phyloP scores from a whole-genome alignment of 352 stramenopile species.

The Pythium oligandrum region DNA sequence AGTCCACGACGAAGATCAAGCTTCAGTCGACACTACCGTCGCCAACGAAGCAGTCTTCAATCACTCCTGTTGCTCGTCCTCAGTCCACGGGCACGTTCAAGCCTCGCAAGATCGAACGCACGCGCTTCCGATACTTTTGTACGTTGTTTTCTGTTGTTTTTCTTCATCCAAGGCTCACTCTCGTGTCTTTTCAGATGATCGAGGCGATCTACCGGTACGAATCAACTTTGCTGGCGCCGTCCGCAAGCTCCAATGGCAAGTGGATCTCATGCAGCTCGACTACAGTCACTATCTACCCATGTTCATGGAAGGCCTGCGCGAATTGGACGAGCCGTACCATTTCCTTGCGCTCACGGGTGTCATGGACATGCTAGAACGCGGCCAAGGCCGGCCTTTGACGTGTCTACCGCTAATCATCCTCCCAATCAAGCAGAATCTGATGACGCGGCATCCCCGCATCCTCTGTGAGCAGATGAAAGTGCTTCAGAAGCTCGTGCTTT shows the following conservation, averaged over 20 bases:
- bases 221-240: constrained; percentile 74
- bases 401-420: constrained; percentile 46
- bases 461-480: constrained; percentile 78
- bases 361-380: constrained; percentile 80
- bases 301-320: constrained; percentile 91
- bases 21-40: constrained; percentile 2
- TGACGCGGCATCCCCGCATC: constrained; percentile 70
- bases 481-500: constrained; percentile 62
- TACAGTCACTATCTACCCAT: constrained; percentile 87
- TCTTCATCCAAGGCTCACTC: background rate
- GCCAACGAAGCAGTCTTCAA: constrained; percentile 1
- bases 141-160: constrained; percentile 16
- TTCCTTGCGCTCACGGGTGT: constrained; percentile 78
- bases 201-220: constrained; percentile 61
- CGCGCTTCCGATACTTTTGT: constrained; percentile 84
- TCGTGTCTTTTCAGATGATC: constrained; percentile 36
- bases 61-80: constrained; percentile 26
- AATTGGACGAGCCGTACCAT: constrained; percentile 79
- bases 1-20: constrained; percentile 6
- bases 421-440: constrained; percentile 86
- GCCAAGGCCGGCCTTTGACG: constrained; percentile 52
- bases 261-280: constrained; percentile 66
- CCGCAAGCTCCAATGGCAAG: constrained; percentile 69
- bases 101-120: constrained; percentile 61
- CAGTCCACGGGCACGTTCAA: constrained; percentile 55